phyloP scores from a whole-genome alignment of 305 asterid species.

The Rubia peregrina region DNA sequence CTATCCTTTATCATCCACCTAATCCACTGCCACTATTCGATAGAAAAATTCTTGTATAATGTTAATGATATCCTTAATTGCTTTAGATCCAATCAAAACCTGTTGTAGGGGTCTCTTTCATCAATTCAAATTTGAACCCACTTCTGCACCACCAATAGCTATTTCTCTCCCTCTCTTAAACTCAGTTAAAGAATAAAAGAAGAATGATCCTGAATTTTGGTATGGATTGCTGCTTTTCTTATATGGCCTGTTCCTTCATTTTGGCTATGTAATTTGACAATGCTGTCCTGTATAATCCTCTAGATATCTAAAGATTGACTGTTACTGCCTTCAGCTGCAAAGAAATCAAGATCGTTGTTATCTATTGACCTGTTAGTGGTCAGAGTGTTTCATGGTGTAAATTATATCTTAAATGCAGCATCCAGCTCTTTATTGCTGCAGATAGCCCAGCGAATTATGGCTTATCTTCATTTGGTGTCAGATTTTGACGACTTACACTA shows the following conservation, averaged over 20 bases:
- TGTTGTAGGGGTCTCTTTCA: not conserved
- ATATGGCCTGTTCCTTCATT: not conserved
- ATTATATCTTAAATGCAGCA: not conserved
- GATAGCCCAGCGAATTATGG: not conserved
- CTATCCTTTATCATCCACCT: not conserved
- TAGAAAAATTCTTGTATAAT: not conserved
- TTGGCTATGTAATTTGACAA: not conserved
- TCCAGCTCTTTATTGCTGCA: not conserved
- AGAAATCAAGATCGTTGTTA: not conserved
- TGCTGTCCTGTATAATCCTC: not conserved
- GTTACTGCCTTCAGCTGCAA: constrained; percentile 1
- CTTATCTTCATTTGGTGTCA: not conserved
- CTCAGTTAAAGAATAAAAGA: not conserved
- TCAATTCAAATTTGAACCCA: not conserved
- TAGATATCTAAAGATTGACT: not conserved
- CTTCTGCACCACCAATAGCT: not conserved
- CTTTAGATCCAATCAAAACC: not conserved
- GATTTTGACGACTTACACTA: not conserved
- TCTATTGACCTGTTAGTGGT: not conserved
- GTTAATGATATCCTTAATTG: not conserved
- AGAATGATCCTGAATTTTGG: not conserved
- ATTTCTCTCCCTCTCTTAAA: not conserved
- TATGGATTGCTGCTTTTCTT: not conserved
- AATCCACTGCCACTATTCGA: not conserved
- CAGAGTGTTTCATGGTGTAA: not conserved